Percentiles rank a stretch among this genome's conserved stretches.
Evolutionary conservation across 441 rosid species (phyloP).

Genomic region (Jatropha podagrica): DNA sequence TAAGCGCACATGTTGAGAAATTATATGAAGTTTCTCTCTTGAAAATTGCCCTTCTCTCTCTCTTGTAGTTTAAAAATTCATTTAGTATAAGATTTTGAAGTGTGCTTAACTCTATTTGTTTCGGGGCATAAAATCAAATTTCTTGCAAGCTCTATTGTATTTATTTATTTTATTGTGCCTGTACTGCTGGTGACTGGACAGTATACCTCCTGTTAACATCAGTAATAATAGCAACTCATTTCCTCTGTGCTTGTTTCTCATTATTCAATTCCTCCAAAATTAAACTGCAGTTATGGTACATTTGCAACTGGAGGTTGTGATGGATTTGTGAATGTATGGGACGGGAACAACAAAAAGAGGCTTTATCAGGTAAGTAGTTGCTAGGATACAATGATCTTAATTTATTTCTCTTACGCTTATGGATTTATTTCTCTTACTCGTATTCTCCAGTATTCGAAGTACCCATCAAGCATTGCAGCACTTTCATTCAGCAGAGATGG

Average conservation of each 20-base stretch:
- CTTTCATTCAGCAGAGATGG: slow-evolving; percentile 96
- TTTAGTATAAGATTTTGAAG: background rate
- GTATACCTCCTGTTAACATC: background rate
- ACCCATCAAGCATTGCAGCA: slow-evolving; percentile 86
- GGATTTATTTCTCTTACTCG: background rate
- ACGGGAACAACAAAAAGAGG: slow-evolving; percentile 96
- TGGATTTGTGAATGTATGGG: slow-evolving; percentile 97
- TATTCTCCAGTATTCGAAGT: slow-evolving; percentile 75
- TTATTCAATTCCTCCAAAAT: slow-evolving; percentile 13
- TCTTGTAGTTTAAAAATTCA: background rate
- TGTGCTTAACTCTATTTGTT: background rate
- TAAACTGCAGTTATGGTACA: slow-evolving; percentile 76
- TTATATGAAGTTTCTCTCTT: background rate
- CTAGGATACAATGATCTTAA: background rate
- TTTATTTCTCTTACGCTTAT: background rate
- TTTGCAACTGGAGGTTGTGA: slow-evolving; percentile 99
- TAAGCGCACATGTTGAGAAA: background rate
- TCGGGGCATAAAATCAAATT: background rate
- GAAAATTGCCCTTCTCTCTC: background rate
- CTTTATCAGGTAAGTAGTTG: slow-evolving; percentile 71
- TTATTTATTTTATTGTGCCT: background rate
- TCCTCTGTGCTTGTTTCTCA: background rate
- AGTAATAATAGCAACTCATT: background rate
- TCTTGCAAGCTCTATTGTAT: no score
- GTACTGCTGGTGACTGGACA: background rate